Percentiles rank a stretch among this genome's conserved stretches.
These are phyloP conservation scores for Lyophyllum atratum DNA, from an alignment of 768 basidiomycete genomes.

Conservation along the genomic window DNA sequence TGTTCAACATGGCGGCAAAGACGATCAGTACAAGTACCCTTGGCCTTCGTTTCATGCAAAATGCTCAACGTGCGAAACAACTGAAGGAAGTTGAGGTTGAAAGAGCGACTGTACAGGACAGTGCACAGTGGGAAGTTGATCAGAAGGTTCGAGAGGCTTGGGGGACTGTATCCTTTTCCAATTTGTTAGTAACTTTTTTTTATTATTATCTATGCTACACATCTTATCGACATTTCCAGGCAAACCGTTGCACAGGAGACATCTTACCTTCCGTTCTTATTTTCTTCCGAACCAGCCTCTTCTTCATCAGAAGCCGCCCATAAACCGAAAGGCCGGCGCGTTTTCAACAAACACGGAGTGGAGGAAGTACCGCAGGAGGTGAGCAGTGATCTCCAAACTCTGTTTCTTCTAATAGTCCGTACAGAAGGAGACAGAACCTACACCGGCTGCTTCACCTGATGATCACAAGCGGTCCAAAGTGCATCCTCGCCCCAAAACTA, in stretches of 20 bases:
- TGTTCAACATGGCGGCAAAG: constrained; percentile 40
- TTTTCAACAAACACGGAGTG: constrained; percentile 51
- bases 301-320: constrained; percentile 19
- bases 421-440: constrained; percentile 17
- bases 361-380: constrained; percentile 39
- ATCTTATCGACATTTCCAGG: constrained; percentile 11
- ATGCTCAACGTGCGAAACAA: constrained; percentile 58
- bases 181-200: constrained; percentile 19
- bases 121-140: constrained; percentile 65
- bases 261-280: constrained; percentile 70
- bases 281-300: constrained; percentile 36
- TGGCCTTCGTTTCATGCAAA: constrained; percentile 74
- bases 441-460: background rate
- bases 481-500: constrained; percentile 23
- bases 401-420: constrained; percentile 16
- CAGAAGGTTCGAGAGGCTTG: constrained; percentile 55
- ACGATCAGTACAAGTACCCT: constrained; percentile 65
- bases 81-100: constrained; percentile 50
- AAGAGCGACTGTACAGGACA: constrained; percentile 58
- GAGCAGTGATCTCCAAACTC: constrained; percentile 3
- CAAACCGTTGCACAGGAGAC: constrained; percentile 50
- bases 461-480: constrained; percentile 13
- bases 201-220: background rate
- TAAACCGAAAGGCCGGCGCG: constrained; percentile 50
- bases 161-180: constrained; percentile 29